Conservation (phyloP, 306 rosid species). For the Quercus ilex region DNA sequence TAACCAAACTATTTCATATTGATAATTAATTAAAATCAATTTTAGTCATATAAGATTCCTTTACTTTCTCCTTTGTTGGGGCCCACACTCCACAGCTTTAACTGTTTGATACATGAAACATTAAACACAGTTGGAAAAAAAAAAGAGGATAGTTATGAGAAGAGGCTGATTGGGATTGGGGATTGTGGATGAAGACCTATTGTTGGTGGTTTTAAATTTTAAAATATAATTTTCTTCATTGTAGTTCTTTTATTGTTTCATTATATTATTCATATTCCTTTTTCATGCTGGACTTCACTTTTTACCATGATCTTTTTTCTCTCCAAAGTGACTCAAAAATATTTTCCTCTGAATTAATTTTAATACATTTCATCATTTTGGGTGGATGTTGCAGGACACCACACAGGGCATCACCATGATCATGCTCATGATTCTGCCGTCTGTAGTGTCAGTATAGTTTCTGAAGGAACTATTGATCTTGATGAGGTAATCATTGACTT, state of each 20-base stretch:
- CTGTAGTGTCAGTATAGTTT: constrained; percentile 75
- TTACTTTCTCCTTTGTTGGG: background rate
- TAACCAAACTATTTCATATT: no score
- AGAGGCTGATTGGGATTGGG: background rate
- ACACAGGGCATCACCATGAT: constrained; percentile 53
- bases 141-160: background rate
- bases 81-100: background rate
- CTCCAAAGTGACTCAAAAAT: background rate
- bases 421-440: constrained; percentile 82
- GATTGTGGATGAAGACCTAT: background rate
- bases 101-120: background rate
- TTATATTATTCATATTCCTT: background rate
- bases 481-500: constrained; percentile 59
- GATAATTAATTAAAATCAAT: no score
- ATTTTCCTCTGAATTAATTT: background rate
- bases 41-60: background rate
- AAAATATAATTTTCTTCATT: background rate
- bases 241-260: background rate
- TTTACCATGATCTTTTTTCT: background rate
- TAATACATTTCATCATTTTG: constrained; percentile 15
- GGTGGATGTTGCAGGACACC: constrained; percentile 40
- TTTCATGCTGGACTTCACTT: background rate
- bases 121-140: background rate
- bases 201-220: background rate
- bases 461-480: constrained; percentile 79